Base-by-base conservation (phyloP, 805 yeast genomes). In the Metschnikowia cerradonensis region DNA sequence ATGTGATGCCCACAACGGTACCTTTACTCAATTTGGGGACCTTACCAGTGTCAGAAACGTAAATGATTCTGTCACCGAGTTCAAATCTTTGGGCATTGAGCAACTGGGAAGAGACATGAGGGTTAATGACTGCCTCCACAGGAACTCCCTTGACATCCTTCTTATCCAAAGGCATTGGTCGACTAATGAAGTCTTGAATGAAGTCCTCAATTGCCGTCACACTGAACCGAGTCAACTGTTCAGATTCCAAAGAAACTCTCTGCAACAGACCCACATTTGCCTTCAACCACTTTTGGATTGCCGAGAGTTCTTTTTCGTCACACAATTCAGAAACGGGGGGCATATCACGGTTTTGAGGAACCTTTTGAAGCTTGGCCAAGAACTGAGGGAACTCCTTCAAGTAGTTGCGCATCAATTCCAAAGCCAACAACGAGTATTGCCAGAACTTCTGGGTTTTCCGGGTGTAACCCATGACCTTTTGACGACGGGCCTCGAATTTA, bases 1-100 rank as follows among this genome's bases (percentile, higher is more conserved):
- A 68, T 22, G 69, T 70, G 50, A 79, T 73, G 7, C 87, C 85
- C 45, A 88, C 86, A 49, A 94, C 96, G 0, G 97, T 90, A 65
- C 99, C 99, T 61, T 86, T 86, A 23, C 88, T 78, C 63, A 86
- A 90, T 50, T 84, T 69, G 26, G 97, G 96, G 14, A 91, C 96
- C 62, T 88, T 90, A 47, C 98, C 98, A 22, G 88, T 82, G 59
- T 84, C 88, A 59, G 86, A 86, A 20, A 90, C 87, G 58, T 88
- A 90, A 22, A 88, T 79, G 31, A 94, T 89, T 53, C 99, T 80
- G 63, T 94, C 97, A 60, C 99, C 99, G 20, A 94, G 75, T 30
- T 79, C 77, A 64, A 94, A 94, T 42, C 76, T 70, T 71, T 94
- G 99, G 38, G 78, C 76, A 50, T 86, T 80, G 57, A 94, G 76